phyloP scores from a whole-genome alignment of 192 early-diverging fungal species.

The Oehlia diaphana region DNA sequence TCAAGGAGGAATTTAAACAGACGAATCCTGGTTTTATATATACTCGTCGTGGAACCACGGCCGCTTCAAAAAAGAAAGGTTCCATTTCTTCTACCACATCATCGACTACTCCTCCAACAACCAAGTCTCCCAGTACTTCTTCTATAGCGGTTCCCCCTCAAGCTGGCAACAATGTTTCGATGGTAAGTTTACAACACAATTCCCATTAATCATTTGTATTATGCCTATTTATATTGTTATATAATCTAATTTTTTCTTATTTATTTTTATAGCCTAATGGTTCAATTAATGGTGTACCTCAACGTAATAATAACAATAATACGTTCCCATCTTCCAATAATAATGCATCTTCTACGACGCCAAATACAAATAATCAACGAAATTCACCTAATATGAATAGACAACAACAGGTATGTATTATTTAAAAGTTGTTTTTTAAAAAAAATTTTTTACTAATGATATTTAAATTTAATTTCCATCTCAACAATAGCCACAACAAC shows the following conservation, averaged over 20 bases:
- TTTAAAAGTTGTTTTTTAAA: not conserved
- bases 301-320: not conserved
- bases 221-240: not conserved
- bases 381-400: not conserved
- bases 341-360: not conserved
- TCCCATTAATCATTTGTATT: too few species aligned
- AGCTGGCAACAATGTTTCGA: not conserved
- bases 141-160: not conserved
- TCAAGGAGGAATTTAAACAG: slow-evolving; percentile 61
- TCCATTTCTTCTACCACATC: not conserved
- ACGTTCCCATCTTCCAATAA: not conserved
- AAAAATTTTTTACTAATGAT: not conserved
- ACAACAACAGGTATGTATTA: not conserved
- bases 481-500: not conserved
- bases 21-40: slow-evolving; percentile 57
- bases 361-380: not conserved
- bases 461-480: not conserved
- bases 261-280: not conserved
- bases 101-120: not conserved
- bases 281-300: slow-evolving; percentile 2
- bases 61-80: slow-evolving; percentile 38
- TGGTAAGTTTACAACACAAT: not conserved
- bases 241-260: not conserved
- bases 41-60: slow-evolving; percentile 43
- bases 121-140: not conserved